These are phyloP conservation scores for Colletotrichum liriopes DNA, from an alignment of 2,329 filamentous ascomycete species.

Conservation along the genomic window DNA sequence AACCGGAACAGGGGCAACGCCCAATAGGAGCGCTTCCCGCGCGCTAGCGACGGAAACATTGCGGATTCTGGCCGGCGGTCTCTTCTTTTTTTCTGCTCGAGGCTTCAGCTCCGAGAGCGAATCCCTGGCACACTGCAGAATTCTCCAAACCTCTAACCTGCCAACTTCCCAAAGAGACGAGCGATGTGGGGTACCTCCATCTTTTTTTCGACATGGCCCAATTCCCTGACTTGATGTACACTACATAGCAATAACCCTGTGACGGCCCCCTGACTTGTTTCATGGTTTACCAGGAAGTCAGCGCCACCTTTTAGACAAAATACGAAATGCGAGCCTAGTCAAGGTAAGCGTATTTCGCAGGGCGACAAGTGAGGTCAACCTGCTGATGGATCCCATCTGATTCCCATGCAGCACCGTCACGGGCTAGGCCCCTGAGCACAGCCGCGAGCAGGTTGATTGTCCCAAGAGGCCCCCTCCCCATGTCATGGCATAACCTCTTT, in stretches of 20 bases:
- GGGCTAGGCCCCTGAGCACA: conserved; percentile 4
- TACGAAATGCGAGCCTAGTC: conserved; percentile 18
- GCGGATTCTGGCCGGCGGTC: conserved; percentile 19
- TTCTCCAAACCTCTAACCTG: neutral
- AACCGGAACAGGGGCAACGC: conserved; percentile 6
- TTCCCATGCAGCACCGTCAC: conserved; percentile 8
- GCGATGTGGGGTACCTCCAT: neutral
- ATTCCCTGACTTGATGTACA: neutral
- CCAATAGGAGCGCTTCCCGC: conserved; percentile 35
- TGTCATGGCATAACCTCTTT: neutral
- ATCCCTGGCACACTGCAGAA: conserved; percentile 7
- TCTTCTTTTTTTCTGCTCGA: conserved; percentile 6
- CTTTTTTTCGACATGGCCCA: neutral
- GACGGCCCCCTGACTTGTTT: conserved; percentile 35
- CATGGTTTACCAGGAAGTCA: conserved; percentile 20
- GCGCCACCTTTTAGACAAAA: conserved; percentile 36
- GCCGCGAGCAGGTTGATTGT: neutral
- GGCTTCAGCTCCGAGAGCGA: conserved; percentile 1
- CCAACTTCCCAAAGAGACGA: conserved; percentile 2
- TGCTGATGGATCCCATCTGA: conserved; percentile 1
- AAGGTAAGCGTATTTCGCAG: neutral
- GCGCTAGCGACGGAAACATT: conserved; percentile 36
- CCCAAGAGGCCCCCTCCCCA: neutral
- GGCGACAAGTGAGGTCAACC: neutral
- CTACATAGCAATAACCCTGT: neutral